Evolutionary conservation across 2,329 filamentous ascomycete genomes (phyloP), one percentile per base, ranked within the genome.

Genomic region (Penicillium sp.): DNA sequence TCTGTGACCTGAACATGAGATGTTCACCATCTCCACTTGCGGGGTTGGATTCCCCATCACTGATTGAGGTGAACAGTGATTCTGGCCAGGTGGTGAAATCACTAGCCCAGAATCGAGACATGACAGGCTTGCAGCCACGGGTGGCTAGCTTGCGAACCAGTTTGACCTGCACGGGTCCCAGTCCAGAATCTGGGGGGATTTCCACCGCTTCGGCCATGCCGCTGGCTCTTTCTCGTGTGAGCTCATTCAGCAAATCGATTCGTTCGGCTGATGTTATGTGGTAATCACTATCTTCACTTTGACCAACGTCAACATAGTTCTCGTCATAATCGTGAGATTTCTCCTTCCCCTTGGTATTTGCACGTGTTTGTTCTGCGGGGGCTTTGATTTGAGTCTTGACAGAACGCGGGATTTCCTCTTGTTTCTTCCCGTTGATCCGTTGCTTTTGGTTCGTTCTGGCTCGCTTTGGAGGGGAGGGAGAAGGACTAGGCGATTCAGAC

Each of bases 121-220:
- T 67, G 1, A 86, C 68, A 10, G 84, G 80, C 69, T 86, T 83
- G 52, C 80, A 81, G 16, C 84, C 84, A 43, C 84, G 81, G 72
- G 81, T 78, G 6, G 77, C 77, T 29, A 86, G 77, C 56, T 81
- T 81, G 56, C 80, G 78, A 61, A 81, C 81, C 2, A 86, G 71
- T 33, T 78, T 77, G 42, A 81, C 78, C 54, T 85, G 82, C 52
- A 81, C 79, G 26, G 79, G 73, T 3, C 77, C 80, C 81, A 86
- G 45, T 79, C 77, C 26, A 7, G 59, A 39, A n/a, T 74, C 73
- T 11, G 69, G 63, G 3, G 77, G 76, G 5, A 83, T 67, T 46
- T 72, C 66, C 25, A 75, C 62, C 1, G 73, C 69, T n/a, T 68
- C 66, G n/a, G 69, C 70, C 66, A 73, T 66, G 29, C 73, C 68